Evolutionary conservation across 495 filamentous ascomycete species (phyloP).

Genomic region (Pseudomonodictys pantanalensis): DNA sequence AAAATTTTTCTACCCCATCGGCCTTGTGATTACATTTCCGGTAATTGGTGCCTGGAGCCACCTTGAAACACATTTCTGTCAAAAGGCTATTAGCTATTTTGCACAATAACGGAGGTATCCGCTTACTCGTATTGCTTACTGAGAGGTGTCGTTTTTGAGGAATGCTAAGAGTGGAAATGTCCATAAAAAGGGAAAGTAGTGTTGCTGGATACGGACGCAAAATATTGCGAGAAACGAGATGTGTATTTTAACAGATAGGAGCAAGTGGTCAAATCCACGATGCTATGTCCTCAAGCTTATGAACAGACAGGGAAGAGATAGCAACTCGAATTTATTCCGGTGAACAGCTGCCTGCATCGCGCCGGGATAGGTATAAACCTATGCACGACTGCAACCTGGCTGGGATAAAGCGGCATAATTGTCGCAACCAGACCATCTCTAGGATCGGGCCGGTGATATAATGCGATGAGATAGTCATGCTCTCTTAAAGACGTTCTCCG

Average conservation of each 20-base stretch:
- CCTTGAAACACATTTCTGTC: constrained; percentile 1
- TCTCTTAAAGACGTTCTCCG: too few species aligned
- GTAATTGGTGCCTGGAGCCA: not conserved
- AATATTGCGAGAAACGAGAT: not conserved
- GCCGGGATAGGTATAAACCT: too few species aligned
- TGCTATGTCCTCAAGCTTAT: not conserved
- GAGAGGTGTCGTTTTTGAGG: not conserved
- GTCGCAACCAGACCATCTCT: too few species aligned
- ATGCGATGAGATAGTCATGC: too few species aligned
- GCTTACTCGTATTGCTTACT: not conserved
- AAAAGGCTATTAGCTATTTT: not conserved
- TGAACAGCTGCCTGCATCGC: too few species aligned
- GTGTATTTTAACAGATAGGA: not conserved
- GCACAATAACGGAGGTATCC: not conserved
- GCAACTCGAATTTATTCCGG: too few species aligned
- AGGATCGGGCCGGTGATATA: too few species aligned
- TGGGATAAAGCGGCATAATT: too few species aligned
- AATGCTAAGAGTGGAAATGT: not conserved
- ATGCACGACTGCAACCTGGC: too few species aligned
- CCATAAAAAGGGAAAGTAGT: not conserved
- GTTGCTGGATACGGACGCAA: not conserved
- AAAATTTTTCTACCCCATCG: not conserved
- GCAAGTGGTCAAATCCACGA: not conserved
- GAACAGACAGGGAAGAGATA: not conserved
- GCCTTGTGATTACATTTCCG: not conserved